Percentiles rank a stretch among this genome's conserved stretches.
Evolutionary conservation across 2,329 filamentous ascomycete genomes (phyloP).

Genomic region (Xylaria multiplex): DNA sequence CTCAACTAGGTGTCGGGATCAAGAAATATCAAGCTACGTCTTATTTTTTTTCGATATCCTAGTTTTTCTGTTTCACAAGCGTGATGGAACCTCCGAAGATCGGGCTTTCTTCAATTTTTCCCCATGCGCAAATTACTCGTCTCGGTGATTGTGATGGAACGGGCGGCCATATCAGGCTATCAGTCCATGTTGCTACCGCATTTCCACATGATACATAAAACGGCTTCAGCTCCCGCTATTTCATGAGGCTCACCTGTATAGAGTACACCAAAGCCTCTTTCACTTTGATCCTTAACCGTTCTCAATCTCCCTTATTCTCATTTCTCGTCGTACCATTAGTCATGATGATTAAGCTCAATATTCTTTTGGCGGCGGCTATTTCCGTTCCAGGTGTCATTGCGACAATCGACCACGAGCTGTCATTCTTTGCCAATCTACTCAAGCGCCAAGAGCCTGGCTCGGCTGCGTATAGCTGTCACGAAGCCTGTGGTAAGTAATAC

Average conservation of each 20-base stretch:
- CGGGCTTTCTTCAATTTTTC: not conserved
- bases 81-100: constrained; percentile 8
- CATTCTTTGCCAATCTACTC: not conserved
- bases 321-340: not conserved
- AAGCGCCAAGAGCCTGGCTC: constrained; percentile 23
- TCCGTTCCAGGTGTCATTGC: not conserved
- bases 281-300: not conserved
- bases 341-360: constrained; percentile 2
- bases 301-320: not conserved
- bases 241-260: not conserved
- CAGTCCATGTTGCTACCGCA: not conserved
- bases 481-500: constrained; percentile 18
- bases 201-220: constrained; percentile 11
- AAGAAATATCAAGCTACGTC: not conserved
- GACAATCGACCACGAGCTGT: not conserved
- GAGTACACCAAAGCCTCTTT: not conserved
- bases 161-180: not conserved
- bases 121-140: not conserved
- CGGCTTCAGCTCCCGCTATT: not conserved
- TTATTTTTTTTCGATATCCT: not conserved
- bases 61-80: not conserved
- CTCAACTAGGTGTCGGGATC: not conserved
- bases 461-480: constrained; percentile 18
- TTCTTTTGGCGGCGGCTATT: not conserved
- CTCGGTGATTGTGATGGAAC: not conserved